Conservation (phyloP, 768 basidiomycete genomes). For the Suillus luteus region DNA sequence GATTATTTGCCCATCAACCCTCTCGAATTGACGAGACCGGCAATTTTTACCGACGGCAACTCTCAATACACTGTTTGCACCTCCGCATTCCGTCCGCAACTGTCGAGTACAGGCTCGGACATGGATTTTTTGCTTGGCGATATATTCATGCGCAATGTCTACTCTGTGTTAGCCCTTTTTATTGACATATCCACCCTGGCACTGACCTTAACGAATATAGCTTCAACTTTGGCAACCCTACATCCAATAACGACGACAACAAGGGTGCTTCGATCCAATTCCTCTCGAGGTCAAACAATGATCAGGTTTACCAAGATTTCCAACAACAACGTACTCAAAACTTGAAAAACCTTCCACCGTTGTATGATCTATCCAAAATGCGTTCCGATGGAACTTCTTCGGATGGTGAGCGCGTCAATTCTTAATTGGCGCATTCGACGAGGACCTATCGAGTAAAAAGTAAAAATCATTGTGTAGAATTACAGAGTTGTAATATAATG, state of each 20-base stretch:
- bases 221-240: slow-evolving; percentile 44
- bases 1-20: slow-evolving; percentile 44
- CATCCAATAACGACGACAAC: slow-evolving; percentile 14
- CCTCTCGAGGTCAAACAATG: slow-evolving; percentile 37
- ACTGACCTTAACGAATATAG: slow-evolving; percentile 21
- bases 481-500: background rate
- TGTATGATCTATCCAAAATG: slow-evolving; percentile 26
- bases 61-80: slow-evolving; percentile 42
- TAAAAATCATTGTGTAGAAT: background rate
- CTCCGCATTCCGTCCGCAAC: slow-evolving; percentile 34
- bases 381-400: slow-evolving; percentile 23
- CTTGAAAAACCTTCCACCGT: slow-evolving; percentile 22
- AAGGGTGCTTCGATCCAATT: slow-evolving; percentile 43
- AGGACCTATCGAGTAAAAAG: background rate
- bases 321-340: slow-evolving; percentile 11
- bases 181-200: background rate
- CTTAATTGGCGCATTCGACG: background rate
- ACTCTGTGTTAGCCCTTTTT: slow-evolving; percentile 38
- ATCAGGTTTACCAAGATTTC: slow-evolving; percentile 37
- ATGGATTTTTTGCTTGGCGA: slow-evolving; percentile 46
- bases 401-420: slow-evolving; percentile 12
- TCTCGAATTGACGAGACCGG: slow-evolving; percentile 41
- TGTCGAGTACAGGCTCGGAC: slow-evolving; percentile 27
- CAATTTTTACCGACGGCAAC: slow-evolving; percentile 27
- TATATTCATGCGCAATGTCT: slow-evolving; percentile 48